A percentile compares a stretch with the other conserved stretches of the same genome.
Conservation (phyloP, 1,284 basidiomycete species). For the Pseudozyma tsukubaensis region DNA sequence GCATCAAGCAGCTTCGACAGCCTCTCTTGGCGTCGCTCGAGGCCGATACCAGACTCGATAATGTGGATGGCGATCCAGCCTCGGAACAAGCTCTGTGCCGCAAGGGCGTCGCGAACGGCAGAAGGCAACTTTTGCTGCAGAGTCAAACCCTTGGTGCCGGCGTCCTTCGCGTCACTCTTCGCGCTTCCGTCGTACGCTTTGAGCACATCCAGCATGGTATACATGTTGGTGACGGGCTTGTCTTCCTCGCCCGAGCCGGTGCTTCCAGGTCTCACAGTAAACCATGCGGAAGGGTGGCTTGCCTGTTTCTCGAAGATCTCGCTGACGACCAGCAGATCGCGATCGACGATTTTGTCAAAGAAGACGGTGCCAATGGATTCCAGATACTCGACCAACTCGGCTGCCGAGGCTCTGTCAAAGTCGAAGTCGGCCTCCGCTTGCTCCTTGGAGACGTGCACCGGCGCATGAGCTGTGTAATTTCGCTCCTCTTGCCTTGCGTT, state of each 20-base stretch:
- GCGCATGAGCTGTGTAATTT: constrained; percentile 21
- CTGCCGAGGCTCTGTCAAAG: constrained; percentile 48
- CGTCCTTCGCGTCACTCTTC: constrained; percentile 12
- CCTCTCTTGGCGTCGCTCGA: constrained; percentile 53
- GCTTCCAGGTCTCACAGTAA: constrained; percentile 29
- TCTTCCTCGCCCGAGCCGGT: constrained; percentile 41
- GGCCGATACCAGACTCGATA: constrained; percentile 61
- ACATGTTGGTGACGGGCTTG: constrained; percentile 58
- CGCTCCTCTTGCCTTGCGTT: constrained; percentile 48
- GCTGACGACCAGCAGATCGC: constrained; percentile 56
- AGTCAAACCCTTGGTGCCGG: constrained; percentile 10
- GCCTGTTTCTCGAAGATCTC: constrained; percentile 60
- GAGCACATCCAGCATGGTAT: constrained; percentile 58
- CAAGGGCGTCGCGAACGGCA: constrained; percentile 56
- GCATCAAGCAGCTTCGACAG: constrained; percentile 62
- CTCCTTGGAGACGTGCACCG: constrained; percentile 25
- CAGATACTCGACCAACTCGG: constrained; percentile 60
- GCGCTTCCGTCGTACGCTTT: constrained; percentile 8
- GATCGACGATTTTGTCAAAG: constrained; percentile 60
- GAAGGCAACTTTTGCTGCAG: constrained; percentile 54
- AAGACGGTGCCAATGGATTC: constrained; percentile 63
- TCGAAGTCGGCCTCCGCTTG: constrained; percentile 42
- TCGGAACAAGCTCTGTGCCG: constrained; percentile 57
- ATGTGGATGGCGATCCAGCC: constrained; percentile 65
- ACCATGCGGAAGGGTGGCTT: constrained; percentile 54